Evolutionary conservation across 192 early-diverging fungal species (phyloP), one percentile per base, ranked within the genome.

Genomic region (Coemansia aciculifera): DNA sequence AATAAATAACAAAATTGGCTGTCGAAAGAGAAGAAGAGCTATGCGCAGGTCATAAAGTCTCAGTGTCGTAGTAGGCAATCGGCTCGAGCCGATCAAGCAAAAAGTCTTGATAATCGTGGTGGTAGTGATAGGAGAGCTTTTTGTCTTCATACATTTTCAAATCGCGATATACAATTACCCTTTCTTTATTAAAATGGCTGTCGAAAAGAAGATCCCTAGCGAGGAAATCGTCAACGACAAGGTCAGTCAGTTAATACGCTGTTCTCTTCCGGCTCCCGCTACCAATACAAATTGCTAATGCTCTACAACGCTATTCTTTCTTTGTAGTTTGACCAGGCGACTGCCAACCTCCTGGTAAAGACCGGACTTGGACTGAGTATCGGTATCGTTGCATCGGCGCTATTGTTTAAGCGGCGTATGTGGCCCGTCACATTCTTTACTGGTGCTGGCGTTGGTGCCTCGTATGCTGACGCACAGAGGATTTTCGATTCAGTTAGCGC

Each of bases 351-450:
- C 59, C 73, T 91, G 39, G 88, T 94, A 52, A 93, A 93, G 83
- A 85, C 89, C 43, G 93, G 91, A 17, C 81, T 93, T 60, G 94
- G 92, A 62, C 76, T 93, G 63, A 89, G 89, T 71, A 90, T 91
- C 57, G 94, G 94, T 71, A 87, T 95, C 68, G 92, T 93, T n/a
- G 87, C 90, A 32, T 93, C 92, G 23, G 93, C 91, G 42, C 81
- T 95, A 27, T 69, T 95, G 69, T 95, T 95, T 85, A 89, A 87
- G 83, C 89, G 92, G 85, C 85, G 89, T 73, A 88, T 86, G 56
- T 95, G 92, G 92, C 94, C 94, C 42, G 90, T 95, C 69, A 89
- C 92, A 54, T 84, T 93, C 52, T 85, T 90, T 10, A 91, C 90
- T 32, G 94, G 94, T 27, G 89, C 90, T 52, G 94, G 92, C 36